Conservation (phyloP, 176 grass and related monocot species). For the Areca catechu region DNA sequence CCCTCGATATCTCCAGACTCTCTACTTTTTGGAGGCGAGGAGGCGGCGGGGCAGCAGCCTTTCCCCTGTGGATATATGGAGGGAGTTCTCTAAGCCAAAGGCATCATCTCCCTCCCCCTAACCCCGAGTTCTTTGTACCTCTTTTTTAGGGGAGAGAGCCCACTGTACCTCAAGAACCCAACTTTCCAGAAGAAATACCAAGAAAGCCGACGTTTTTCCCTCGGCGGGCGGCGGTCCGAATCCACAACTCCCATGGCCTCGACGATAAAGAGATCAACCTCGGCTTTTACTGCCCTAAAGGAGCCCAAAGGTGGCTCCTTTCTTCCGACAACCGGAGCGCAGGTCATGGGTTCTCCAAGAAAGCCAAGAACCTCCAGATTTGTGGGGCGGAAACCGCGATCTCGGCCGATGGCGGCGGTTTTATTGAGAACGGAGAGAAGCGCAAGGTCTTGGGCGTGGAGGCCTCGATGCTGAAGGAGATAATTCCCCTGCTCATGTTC, state of each 20-base stretch:
- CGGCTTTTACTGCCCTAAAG: background rate
- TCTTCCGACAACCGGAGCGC: too few relatives aligned
- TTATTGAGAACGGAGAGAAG: conserved; percentile 1
- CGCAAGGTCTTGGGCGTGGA: conserved; percentile 43
- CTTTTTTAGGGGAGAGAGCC: too few relatives aligned
- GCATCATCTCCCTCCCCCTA: conserved; percentile 17
- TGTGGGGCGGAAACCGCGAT: background rate
- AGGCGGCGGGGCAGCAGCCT: too few relatives aligned
- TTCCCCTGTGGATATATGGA: conserved; percentile 15
- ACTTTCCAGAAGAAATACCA: background rate
- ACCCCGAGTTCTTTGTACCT: background rate
- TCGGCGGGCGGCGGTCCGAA: background rate
- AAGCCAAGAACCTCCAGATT: background rate
- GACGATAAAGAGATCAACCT: background rate
- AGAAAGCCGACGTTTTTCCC: background rate
- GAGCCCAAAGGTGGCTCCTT: background rate
- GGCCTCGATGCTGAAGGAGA: conserved; percentile 51
- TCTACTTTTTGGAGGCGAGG: too few relatives aligned
- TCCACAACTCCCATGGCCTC: background rate
- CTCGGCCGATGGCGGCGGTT: conserved; percentile 5
- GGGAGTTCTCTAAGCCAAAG: conserved; percentile 17
- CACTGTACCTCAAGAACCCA: background rate
- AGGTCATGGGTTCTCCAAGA: background rate
- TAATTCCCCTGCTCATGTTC: conserved; percentile 74
- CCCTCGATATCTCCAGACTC: too few relatives aligned